These are phyloP conservation scores for Naganishia albida DNA, from an alignment of 1,284 basidiomycete species.

Conservation along the genomic window DNA sequence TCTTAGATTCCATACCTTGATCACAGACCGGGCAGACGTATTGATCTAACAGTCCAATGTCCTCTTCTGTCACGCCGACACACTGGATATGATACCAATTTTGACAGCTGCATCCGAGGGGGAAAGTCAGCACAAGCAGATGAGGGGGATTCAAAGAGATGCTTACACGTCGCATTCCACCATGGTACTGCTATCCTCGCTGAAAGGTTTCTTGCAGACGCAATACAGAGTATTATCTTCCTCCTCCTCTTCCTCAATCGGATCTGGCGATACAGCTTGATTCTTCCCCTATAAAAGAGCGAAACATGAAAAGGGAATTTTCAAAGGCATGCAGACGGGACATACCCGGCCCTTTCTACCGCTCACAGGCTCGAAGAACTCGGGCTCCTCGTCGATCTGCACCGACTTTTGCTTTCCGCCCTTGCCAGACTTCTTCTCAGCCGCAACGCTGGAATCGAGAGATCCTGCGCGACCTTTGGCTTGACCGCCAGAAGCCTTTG, in stretches of 20 bases:
- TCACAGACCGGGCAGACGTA: slow-evolving; percentile 51
- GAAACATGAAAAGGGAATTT: no score
- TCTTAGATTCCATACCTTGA: slow-evolving; percentile 36
- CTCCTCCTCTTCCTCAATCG: slow-evolving; percentile 19
- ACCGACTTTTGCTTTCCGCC: slow-evolving; percentile 13
- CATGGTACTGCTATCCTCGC: slow-evolving; percentile 46
- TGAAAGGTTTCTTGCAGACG: slow-evolving; percentile 45
- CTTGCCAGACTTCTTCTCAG: slow-evolving; percentile 12
- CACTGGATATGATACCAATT: slow-evolving; percentile 52
- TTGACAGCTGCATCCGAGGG: slow-evolving; percentile 41
- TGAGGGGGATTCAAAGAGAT: not conserved
- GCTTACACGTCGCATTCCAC: slow-evolving; percentile 48
- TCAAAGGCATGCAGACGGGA: not conserved
- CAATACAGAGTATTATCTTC: slow-evolving; percentile 40
- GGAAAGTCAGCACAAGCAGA: not conserved
- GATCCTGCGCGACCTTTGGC: slow-evolving; percentile 12
- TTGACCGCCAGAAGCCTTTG: slow-evolving; percentile 9
- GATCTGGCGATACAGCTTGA: not conserved
- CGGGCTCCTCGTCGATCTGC: slow-evolving; percentile 17
- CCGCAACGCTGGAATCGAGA: slow-evolving; percentile 7
- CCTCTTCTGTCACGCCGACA: slow-evolving; percentile 42
- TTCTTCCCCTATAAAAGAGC: not conserved
- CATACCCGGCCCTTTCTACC: slow-evolving; percentile 18
- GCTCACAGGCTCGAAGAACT: slow-evolving; percentile 9
- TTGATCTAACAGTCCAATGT: slow-evolving; percentile 45